These are phyloP conservation scores for Saccharomycopsis sp. DNA, from an alignment of 805 yeast species.

Conservation along the genomic window DNA sequence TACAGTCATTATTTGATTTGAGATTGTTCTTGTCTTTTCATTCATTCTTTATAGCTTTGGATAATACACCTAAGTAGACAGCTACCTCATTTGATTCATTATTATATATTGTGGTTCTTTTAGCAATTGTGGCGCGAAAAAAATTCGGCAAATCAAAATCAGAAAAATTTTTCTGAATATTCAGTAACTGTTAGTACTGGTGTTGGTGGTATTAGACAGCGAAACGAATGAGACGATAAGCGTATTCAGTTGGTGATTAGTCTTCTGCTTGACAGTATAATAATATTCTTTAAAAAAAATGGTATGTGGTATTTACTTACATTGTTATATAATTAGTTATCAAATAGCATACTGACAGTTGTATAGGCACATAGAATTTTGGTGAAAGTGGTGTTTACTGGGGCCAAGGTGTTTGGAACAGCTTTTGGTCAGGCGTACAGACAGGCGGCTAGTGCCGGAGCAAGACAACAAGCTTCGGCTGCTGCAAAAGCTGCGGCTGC, in stretches of 20 bases:
- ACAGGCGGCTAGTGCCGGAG: constrained; percentile 93
- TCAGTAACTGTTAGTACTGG: no score
- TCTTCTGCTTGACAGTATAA: no score
- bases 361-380: constrained; percentile 83
- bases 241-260: no score
- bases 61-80: no score
- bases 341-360: no score
- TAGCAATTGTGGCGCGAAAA: neutral
- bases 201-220: no score
- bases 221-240: no score
- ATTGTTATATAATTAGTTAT: no score
- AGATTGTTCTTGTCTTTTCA: no score
- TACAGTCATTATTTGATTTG: neutral
- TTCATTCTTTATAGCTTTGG: no score
- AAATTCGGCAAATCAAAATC: neutral
- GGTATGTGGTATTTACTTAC: no score
- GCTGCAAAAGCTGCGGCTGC: constrained; percentile 37
- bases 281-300: neutral
- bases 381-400: constrained; percentile 85
- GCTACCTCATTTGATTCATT: no score
- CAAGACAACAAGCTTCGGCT: constrained; percentile 54
- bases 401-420: constrained; percentile 91
- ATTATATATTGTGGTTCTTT: neutral
- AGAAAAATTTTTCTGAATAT: neutral
- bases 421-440: constrained; percentile 96